phyloP scores from a whole-genome alignment of 257 asterid species.

The Fraxinus americana region DNA sequence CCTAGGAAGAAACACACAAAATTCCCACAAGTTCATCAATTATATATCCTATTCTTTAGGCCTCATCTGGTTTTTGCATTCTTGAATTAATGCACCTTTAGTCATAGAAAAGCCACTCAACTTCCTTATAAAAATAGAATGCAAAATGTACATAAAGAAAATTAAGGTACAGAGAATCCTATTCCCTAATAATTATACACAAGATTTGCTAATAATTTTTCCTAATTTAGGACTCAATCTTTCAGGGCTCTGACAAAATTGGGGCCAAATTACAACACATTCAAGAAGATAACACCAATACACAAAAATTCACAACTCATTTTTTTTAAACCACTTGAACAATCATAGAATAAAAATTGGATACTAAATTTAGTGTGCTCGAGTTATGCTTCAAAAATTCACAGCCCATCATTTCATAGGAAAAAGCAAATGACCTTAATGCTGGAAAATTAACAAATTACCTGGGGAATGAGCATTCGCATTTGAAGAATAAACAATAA shows the following conservation, averaged over 20 bases:
- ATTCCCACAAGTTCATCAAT: neutral
- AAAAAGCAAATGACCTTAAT: neutral
- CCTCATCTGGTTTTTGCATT: neutral
- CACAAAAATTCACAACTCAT: slow-evolving; percentile 18
- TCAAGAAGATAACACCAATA: no score
- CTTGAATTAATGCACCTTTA: neutral
- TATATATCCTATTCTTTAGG: neutral
- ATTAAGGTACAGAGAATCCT: no score
- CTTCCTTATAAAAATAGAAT: neutral
- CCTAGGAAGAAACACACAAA: neutral
- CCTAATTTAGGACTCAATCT: no score
- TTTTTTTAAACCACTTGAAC: no score
- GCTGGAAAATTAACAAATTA: slow-evolving; percentile 29
- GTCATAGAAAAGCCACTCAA: neutral
- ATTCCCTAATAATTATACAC: no score
- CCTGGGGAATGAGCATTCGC: slow-evolving; percentile 71
- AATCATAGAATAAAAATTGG: no score
- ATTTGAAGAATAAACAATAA: slow-evolving; percentile 57
- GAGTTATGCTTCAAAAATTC: neutral
- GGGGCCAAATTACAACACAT: no score
- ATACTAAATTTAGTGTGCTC: no score
- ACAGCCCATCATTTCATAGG: slow-evolving; percentile 11
- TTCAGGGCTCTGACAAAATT: no score
- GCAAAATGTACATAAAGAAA: neutral
- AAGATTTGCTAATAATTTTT: no score